These are phyloP conservation scores for Dacryopinax spathularia DNA, from an alignment of 768 basidiomycete genomes.

Conservation along the genomic window DNA sequence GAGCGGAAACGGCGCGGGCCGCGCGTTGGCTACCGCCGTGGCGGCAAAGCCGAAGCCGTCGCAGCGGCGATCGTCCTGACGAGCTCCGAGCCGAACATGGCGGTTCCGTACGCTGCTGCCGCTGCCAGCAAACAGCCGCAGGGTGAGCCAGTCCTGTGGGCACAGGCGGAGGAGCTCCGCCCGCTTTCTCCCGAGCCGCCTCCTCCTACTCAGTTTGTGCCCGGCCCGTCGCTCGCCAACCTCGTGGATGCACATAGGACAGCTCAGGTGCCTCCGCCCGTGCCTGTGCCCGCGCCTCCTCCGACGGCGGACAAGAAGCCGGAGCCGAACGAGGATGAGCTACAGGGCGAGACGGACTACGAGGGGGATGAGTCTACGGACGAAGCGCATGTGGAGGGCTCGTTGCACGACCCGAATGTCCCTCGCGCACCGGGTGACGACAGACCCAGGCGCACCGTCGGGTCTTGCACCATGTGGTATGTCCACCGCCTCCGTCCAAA, in stretches of 20 bases:
- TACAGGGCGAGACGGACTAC: not conserved
- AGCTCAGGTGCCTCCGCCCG: not conserved
- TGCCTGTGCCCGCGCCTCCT: no score
- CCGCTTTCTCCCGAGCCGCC: slow-evolving; percentile 2
- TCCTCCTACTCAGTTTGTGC: not conserved
- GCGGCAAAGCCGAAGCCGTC: slow-evolving; percentile 2
- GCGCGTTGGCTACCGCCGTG: slow-evolving; percentile 3
- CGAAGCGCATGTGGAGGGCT: not conserved
- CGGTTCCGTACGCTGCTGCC: not conserved
- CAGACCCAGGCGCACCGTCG: not conserved
- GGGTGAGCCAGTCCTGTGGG: not conserved
- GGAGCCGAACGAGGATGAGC: not conserved
- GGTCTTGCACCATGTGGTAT: not conserved
- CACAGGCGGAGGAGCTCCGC: not conserved
- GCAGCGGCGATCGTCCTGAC: not conserved
- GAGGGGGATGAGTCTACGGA: not conserved
- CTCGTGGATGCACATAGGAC: not conserved
- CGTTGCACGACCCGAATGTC: not conserved
- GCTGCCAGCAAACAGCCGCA: not conserved
- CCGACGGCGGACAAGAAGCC: not conserved
- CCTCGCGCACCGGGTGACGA: not conserved
- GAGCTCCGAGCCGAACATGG: not conserved
- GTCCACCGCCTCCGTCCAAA: not conserved
- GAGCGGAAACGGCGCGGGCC: slow-evolving; percentile 2
- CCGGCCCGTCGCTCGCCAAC: not conserved